Percentiles rank a stretch among this genome's conserved stretches.
Conservation (phyloP, 257 asterid species). For the Nicotiana attenuata region DNA sequence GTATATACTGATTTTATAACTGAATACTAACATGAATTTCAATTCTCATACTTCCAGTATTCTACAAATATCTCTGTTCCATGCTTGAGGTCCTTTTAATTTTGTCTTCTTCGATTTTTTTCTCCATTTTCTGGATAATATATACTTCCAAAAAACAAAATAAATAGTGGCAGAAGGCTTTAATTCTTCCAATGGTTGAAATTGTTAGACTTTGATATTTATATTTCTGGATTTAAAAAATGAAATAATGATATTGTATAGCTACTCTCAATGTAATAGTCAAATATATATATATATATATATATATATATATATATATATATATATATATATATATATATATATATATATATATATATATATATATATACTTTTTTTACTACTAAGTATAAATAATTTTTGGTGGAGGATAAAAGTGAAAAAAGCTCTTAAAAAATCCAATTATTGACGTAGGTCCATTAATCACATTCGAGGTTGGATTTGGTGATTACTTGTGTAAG, state of each 20-base stretch:
- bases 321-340: too few relatives aligned
- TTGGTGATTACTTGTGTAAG: background rate
- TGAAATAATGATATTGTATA: too few relatives aligned
- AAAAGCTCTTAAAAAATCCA: too few relatives aligned
- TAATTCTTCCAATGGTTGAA: background rate
- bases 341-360: too few relatives aligned
- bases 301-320: too few relatives aligned
- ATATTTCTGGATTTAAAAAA: too few relatives aligned
- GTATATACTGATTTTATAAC: slow-evolving; percentile 4
- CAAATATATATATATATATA: too few relatives aligned
- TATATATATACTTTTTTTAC: too few relatives aligned
- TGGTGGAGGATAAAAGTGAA: too few relatives aligned
- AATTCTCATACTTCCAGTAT: background rate
- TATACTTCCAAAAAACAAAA: background rate
- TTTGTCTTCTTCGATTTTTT: background rate
- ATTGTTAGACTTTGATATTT: too few relatives aligned
- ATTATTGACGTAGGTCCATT: background rate
- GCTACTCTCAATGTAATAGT: too few relatives aligned
- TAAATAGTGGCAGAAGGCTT: background rate
- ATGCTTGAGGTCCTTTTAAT: background rate
- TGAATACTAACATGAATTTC: background rate
- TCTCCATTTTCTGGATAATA: background rate
- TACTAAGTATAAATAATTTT: too few relatives aligned
- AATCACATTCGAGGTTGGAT: background rate
- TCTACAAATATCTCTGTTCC: background rate